Evolutionary conservation across 352 stramenopile genomes (phyloP).

Genomic region (Pythium phragmitis): DNA sequence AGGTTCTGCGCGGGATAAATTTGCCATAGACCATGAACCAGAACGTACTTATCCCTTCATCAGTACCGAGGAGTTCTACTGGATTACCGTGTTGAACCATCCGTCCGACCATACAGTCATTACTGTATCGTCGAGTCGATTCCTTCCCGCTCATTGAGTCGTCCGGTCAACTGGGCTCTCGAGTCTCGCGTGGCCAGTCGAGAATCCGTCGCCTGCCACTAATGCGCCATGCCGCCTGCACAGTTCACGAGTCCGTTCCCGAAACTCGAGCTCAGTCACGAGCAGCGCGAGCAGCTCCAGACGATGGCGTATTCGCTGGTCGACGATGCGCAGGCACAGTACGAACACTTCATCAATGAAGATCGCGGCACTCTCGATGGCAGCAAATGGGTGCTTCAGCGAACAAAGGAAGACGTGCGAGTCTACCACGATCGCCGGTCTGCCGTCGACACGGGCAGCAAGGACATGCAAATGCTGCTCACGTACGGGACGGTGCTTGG

Average conservation of each 20-base stretch:
- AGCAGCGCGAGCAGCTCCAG: slow-evolving; percentile 48
- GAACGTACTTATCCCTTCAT: too few relatives aligned
- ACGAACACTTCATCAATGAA: slow-evolving; percentile 40
- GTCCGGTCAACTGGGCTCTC: too few relatives aligned
- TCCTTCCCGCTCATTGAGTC: too few relatives aligned
- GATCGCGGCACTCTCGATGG: slow-evolving; percentile 34
- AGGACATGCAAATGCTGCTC: slow-evolving; percentile 21
- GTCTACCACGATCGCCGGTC: slow-evolving; percentile 44
- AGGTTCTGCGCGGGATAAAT: too few relatives aligned
- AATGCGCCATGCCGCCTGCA: background rate
- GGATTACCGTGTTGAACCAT: too few relatives aligned
- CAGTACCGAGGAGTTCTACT: too few relatives aligned
- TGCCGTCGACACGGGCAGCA: slow-evolving; percentile 20
- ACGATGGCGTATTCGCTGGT: slow-evolving; percentile 44
- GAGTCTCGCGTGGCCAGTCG: too few relatives aligned
- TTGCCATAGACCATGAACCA: too few relatives aligned
- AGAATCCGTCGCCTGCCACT: too few relatives aligned
- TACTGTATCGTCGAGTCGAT: too few relatives aligned
- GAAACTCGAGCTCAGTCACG: slow-evolving; percentile 37
- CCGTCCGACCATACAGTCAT: too few relatives aligned
- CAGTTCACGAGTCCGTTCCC: slow-evolving; percentile 48
- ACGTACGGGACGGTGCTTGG: slow-evolving; percentile 40
- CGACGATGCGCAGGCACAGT: slow-evolving; percentile 39
- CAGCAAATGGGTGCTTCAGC: slow-evolving; percentile 45
- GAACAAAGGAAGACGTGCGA: slow-evolving; percentile 38